Evolutionary conservation across 148 eudicot genomes (phyloP).

Genomic region (Pharnaceum exiguum): DNA sequence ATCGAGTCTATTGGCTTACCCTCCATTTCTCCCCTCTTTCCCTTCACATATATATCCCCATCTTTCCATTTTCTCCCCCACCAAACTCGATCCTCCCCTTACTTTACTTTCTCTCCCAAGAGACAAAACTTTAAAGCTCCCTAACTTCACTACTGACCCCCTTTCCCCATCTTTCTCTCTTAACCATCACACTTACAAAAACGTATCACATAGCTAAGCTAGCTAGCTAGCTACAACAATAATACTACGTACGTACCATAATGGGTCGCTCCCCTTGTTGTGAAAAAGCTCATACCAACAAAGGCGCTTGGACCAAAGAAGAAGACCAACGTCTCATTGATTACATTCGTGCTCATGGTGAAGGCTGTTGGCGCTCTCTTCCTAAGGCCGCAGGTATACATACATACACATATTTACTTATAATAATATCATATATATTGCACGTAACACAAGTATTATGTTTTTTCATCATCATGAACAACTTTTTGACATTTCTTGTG

Average conservation of each 20-base stretch:
- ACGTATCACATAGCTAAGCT: not conserved
- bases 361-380: constrained; percentile 92
- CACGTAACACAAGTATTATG: too few species aligned
- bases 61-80: not conserved
- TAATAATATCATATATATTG: too few species aligned
- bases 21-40: constrained; percentile 14
- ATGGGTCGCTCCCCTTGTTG: constrained; percentile 89
- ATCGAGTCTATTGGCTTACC: constrained; percentile 33
- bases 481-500: not conserved
- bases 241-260: not conserved
- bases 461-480: too few species aligned
- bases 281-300: constrained; percentile 88
- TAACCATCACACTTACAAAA: not conserved
- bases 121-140: constrained; percentile 1
- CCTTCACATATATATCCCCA: constrained; percentile 1
- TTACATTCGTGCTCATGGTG: constrained; percentile 71
- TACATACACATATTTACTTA: too few species aligned
- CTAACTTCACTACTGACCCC: not conserved
- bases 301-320: constrained; percentile 91
- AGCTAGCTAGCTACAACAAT: not conserved
- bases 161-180: constrained; percentile 1
- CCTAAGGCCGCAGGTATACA: constrained; percentile 72
- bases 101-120: not conserved
- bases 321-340: constrained; percentile 71
- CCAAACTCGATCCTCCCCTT: constrained; percentile 5